Evolutionary conservation across 192 early-diverging fungal species (phyloP).

Genomic region (Lobulomyces angularis): DNA sequence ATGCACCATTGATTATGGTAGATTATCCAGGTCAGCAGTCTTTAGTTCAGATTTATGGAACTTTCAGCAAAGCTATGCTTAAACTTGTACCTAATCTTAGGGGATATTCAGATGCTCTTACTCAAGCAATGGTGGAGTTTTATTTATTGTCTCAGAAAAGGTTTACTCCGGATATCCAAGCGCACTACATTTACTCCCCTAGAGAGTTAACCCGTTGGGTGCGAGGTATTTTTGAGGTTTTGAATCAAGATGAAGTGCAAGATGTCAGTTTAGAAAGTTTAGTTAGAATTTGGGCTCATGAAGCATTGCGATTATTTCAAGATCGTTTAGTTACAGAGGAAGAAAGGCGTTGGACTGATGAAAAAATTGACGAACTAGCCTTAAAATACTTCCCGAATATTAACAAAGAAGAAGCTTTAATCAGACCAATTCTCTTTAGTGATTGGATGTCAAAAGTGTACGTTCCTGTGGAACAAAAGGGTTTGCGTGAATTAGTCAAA

Average conservation of each 20-base stretch:
- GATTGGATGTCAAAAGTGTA: slow-evolving; percentile 96
- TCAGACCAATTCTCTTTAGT: slow-evolving; percentile 88
- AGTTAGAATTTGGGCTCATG: slow-evolving; percentile 95
- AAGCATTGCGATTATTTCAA: slow-evolving; percentile 94
- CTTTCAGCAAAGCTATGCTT: slow-evolving; percentile 82
- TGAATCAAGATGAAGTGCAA: slow-evolving; percentile 69
- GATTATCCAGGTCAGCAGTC: slow-evolving; percentile 93
- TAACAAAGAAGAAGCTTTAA: slow-evolving; percentile 54
- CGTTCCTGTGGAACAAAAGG: slow-evolving; percentile 72
- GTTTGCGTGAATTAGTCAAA: slow-evolving; percentile 81
- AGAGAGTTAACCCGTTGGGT: slow-evolving; percentile 99
- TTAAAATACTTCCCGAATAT: slow-evolving; percentile 77
- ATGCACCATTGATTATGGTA: slow-evolving; percentile 93
- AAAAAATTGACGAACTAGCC: slow-evolving; percentile 69
- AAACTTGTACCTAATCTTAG: slow-evolving; percentile 83
- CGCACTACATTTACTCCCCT: slow-evolving; percentile 98
- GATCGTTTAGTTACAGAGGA: slow-evolving; percentile 84
- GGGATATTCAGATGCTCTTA: slow-evolving; percentile 81
- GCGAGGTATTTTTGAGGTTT: slow-evolving; percentile 91
- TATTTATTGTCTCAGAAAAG: slow-evolving; percentile 76
- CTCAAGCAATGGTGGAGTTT: slow-evolving; percentile 94
- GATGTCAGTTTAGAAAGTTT: slow-evolving; percentile 60
- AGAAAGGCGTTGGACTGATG: slow-evolving; percentile 88
- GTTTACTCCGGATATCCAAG: slow-evolving; percentile 96
- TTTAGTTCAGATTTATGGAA: slow-evolving; percentile 89